Conservation (phyloP, 2,329 filamentous ascomycete species). For the Colletotrichum lini region DNA sequence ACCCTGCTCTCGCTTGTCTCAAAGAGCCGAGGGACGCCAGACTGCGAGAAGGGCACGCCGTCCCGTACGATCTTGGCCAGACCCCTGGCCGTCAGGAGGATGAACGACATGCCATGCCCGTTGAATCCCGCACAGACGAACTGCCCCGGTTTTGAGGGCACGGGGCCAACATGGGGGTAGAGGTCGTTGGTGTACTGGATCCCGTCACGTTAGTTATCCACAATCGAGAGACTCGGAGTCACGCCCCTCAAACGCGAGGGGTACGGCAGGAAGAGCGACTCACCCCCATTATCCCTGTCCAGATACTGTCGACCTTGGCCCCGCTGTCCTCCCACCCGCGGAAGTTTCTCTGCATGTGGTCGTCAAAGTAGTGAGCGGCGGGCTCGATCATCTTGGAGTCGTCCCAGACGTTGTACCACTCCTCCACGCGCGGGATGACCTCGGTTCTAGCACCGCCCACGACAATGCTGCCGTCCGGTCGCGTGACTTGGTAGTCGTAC, state of each 20-base stretch:
- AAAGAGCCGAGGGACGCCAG: slow-evolving; percentile 56
- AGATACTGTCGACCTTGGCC: slow-evolving; percentile 54
- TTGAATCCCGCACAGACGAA: slow-evolving; percentile 64
- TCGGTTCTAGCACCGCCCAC: slow-evolving; percentile 55
- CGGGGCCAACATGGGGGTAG: slow-evolving; percentile 35
- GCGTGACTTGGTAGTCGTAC: slow-evolving; percentile 58
- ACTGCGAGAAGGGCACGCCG: slow-evolving; percentile 51
- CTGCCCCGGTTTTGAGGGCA: slow-evolving; percentile 57
- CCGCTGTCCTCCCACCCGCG: slow-evolving; percentile 61
- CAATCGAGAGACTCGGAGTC: neutral
- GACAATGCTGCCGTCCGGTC: slow-evolving; percentile 60
- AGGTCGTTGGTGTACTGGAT: slow-evolving; percentile 47
- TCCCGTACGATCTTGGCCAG: slow-evolving; percentile 57
- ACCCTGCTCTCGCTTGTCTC: slow-evolving; percentile 51
- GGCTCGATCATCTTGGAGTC: slow-evolving; percentile 57
- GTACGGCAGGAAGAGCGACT: slow-evolving; percentile 28
- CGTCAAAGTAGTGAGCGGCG: slow-evolving; percentile 58
- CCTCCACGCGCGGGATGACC: slow-evolving; percentile 36
- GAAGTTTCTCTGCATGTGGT: slow-evolving; percentile 62
- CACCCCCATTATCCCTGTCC: slow-evolving; percentile 55
- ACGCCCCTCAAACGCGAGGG: neutral
- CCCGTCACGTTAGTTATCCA: slow-evolving; percentile 54
- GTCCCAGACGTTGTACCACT: slow-evolving; percentile 61
- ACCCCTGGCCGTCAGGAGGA: slow-evolving; percentile 57
- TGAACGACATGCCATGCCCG: slow-evolving; percentile 66